Evolutionary conservation across 2,329 filamentous ascomycete species (phyloP).

Genomic region (Botryosphaeria dothidea): DNA sequence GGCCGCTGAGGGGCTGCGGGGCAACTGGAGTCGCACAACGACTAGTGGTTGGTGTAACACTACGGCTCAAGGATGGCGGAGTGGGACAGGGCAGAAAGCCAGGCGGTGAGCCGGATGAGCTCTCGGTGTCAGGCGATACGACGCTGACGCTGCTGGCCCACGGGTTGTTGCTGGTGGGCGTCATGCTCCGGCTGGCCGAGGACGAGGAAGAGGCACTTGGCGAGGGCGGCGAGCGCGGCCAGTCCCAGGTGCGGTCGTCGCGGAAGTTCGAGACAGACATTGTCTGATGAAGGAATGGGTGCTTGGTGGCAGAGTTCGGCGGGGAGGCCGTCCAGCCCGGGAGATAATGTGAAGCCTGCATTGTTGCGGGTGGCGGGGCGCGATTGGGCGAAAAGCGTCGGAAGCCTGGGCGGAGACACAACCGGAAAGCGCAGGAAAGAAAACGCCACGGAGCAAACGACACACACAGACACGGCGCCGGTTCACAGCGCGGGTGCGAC

Average conservation of each 20-base stretch:
- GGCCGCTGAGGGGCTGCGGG: slow-evolving; percentile 13
- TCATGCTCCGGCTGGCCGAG: slow-evolving; percentile 38
- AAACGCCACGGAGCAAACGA: background rate
- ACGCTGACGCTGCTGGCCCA: slow-evolving; percentile 33
- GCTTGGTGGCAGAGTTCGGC: slow-evolving; percentile 10
- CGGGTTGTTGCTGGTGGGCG: slow-evolving; percentile 41
- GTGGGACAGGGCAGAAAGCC: slow-evolving; percentile 16
- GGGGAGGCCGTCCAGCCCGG: slow-evolving; percentile 9
- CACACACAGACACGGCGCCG: background rate
- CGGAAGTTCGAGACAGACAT: slow-evolving; percentile 44
- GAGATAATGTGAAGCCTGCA: slow-evolving; percentile 14
- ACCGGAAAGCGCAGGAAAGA: background rate
- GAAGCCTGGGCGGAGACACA: slow-evolving; percentile 3
- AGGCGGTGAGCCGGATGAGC: slow-evolving; percentile 9
- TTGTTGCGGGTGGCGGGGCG: background rate
- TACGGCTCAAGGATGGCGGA: slow-evolving; percentile 16
- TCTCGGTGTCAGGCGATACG: slow-evolving; percentile 31
- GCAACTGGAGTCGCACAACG: slow-evolving; percentile 35
- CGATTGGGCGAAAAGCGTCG: background rate
- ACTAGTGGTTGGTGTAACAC: slow-evolving; percentile 35
- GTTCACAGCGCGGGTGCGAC: background rate
- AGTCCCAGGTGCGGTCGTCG: slow-evolving; percentile 38
- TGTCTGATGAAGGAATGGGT: slow-evolving; percentile 38
- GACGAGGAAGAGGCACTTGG: slow-evolving; percentile 42
- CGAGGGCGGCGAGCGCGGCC: slow-evolving; percentile 35